Evolutionary conservation across 1,139 yeast genomes (phyloP), one percentile per base, ranked within the genome.

Genomic region (Pichiaceae sp.): DNA sequence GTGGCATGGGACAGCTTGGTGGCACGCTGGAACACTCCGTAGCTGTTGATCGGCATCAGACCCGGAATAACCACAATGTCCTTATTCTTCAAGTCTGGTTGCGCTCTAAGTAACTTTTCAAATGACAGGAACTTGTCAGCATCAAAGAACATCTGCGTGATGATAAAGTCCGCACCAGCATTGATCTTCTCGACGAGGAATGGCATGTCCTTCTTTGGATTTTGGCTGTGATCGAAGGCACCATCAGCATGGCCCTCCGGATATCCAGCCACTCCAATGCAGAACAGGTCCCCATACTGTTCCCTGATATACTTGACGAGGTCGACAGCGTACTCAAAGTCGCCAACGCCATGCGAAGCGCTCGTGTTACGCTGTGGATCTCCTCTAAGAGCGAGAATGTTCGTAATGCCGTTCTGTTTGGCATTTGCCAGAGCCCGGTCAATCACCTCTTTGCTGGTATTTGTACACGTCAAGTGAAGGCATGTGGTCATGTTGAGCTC

Each of bases 311-410:
- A 86, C 46, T 62, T 68, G 24, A 91, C 91, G 51, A 91, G 70
- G 57, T 91, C 97, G 8, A 77, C 81, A 1, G 96, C 96, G 51
- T 78, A 71, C 41, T 68, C 63, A 64, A 86, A 86, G 18, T 81
- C 87, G 18, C 97, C 97, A 54, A 87, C 96, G 7, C 96, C 96
- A 57, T 89, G 89, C 1, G 91, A 95, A 3, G 95, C 96, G 7
- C 87, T 96, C 36, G 78, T 78, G 3, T 83, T 82, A 52, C 95
- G 66, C n/a, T 96, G 94, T 12, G 95, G 95, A 59, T 91, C 98
- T 34, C 98, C 98, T 56, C 98, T 70, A 38, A 91, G 66, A 0
- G 99, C 99, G 47, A 91, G 67, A 37, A 91, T 85, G 54, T 91
- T 91, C 48, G 78, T 70, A 39, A 91, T 81, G 0, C 96, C 97